Percentiles rank a stretch among this genome's conserved stretches.
Conservation (phyloP, 2,329 filamentous ascomycete species). For the Paracamarosporium sp. region DNA sequence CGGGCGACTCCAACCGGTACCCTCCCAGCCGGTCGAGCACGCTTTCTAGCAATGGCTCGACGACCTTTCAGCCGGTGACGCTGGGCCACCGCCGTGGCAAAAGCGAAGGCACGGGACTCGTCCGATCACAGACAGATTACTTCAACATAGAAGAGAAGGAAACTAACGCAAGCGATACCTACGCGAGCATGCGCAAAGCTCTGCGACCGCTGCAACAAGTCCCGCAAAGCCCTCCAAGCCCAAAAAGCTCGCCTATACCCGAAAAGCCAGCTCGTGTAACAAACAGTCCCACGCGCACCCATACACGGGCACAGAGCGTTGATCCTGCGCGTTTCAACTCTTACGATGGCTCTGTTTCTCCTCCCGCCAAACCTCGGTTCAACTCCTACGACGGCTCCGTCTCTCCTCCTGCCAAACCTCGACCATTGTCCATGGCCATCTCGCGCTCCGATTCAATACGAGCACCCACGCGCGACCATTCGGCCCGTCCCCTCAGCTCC, state of each 20-base stretch:
- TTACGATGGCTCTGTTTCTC: conserved; percentile 53
- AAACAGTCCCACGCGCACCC: conserved; percentile 19
- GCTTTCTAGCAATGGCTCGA: conserved; percentile 75
- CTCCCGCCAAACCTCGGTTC: conserved; percentile 41
- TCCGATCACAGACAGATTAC: conserved; percentile 57
- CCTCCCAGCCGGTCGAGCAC: conserved; percentile 71
- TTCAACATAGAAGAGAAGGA: conserved; percentile 49
- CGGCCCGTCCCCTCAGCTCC: conserved; percentile 32
- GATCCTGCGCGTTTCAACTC: conserved; percentile 36
- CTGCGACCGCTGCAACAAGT: conserved; percentile 62
- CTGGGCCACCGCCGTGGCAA: conserved; percentile 73
- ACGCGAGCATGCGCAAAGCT: conserved; percentile 76
- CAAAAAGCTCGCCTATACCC: conserved; percentile 36
- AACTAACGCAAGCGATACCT: conserved; percentile 67
- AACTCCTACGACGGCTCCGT: conserved; percentile 57
- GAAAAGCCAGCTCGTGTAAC: conserved; percentile 32
- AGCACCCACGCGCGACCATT: conserved; percentile 43
- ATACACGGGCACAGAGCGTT: conserved; percentile 45
- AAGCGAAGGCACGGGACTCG: conserved; percentile 71
- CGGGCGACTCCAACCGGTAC: conserved; percentile 60
- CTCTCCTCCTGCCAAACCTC: conserved; percentile 51
- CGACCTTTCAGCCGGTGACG: conserved; percentile 55
- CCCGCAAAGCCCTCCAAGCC: conserved; percentile 64
- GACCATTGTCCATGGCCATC: conserved; percentile 50
- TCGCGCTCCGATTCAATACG: conserved; percentile 47